Evolutionary conservation across 805 yeast genomes (phyloP), one percentile per base, ranked within the genome.

Genomic region (Yarrowia sp.): DNA sequence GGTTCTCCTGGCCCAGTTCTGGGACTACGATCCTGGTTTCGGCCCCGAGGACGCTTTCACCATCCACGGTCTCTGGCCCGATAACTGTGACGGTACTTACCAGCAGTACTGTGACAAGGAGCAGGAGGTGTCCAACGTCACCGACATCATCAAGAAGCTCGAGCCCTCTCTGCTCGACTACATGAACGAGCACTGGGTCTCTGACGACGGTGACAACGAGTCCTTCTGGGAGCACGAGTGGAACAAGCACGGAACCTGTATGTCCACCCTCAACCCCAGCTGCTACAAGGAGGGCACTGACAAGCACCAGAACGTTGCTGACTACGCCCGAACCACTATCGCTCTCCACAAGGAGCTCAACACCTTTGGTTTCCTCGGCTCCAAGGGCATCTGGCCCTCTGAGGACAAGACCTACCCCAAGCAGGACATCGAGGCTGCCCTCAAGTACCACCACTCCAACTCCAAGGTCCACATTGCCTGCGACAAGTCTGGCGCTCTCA

Each of bases 211-310:
- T 8, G 76, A 84, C 68, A 93, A 89, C 75, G 87, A 85, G 69
- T 75, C 82, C 8, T 79, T 93, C 63, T 93, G 98, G 98, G 82
- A 84, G 39, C 97, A 93, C 77, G 98, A 93, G 78, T 93, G 85
- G 82, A 92, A 93, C 80, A 93, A 93, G 76, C 98, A 93, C 76
- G 98, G 94, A 33, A 92, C 97, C 7, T 93, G 98, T 78, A 87
- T 92, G 83, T 85, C 87, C 60, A 92, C 97, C 0, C 80, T 93
- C 52, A 85, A 83, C 67, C 91, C 96, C 3, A 71, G 76, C 4
- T 93, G 98, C 76, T 92, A 92, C 77, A 42, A 70, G 17, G 64
- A 63, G 12, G 71, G 70, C 24, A 73, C 76, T 15, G 66, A 72
- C 49, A 66, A 71, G 64, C 69, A 77, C 70, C 75, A 76, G 72